These are phyloP conservation scores for Hyaloscypha finlandica DNA, from an alignment of 495 filamentous ascomycete genomes.

Conservation along the genomic window DNA sequence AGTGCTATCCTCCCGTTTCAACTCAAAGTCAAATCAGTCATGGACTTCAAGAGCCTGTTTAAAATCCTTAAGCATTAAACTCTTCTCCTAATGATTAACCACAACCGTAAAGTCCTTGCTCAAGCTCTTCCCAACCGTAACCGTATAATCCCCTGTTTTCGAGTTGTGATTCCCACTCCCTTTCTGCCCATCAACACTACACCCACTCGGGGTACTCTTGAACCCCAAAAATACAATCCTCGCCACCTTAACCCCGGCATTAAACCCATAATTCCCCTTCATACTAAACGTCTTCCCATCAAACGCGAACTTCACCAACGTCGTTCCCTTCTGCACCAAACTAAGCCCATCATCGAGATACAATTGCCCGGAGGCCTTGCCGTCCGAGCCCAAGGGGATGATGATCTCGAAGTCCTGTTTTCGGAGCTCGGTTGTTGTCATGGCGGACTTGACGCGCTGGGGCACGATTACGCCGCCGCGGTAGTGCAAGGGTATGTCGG, in stretches of 20 bases:
- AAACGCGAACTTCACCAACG: slow-evolving; percentile 57
- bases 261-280: slow-evolving; percentile 49
- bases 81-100: neutral
- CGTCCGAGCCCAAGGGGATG: slow-evolving; percentile 66
- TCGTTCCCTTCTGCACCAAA: slow-evolving; percentile 49
- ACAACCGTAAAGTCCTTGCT: neutral
- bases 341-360: slow-evolving; percentile 87
- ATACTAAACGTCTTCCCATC: slow-evolving; percentile 48
- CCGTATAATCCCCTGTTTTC: neutral
- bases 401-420: slow-evolving; percentile 90
- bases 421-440: slow-evolving; percentile 84
- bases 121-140: neutral
- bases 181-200: slow-evolving; percentile 25
- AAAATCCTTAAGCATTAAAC: neutral
- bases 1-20: no score
- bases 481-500: slow-evolving; percentile 85
- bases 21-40: no score
- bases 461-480: slow-evolving; percentile 87
- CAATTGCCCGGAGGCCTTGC: slow-evolving; percentile 74
- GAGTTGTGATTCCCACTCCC: slow-evolving; percentile 3
- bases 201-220: neutral
- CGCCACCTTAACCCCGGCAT: slow-evolving; percentile 49
- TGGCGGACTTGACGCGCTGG: slow-evolving; percentile 75
- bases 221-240: slow-evolving; percentile 57
- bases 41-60: no score